Base-by-base conservation (phyloP, 2,329 filamentous ascomycete species). In the Ophiostoma quercus region DNA sequence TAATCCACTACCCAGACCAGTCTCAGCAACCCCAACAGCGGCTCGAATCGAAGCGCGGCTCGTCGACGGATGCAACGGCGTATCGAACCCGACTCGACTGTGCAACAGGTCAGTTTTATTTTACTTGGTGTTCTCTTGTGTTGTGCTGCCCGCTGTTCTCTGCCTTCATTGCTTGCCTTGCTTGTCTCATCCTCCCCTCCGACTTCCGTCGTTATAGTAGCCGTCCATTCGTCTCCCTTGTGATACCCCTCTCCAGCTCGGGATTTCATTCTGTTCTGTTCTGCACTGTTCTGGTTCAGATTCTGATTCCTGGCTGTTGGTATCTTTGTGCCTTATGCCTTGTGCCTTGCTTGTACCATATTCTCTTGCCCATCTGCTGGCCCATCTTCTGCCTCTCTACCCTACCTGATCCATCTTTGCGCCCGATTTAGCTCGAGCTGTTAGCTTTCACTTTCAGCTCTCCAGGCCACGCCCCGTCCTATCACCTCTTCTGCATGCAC, bases 31-130 rank as follows among this genome's bases (percentile, higher is more conserved):
- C 12, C 43, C 19, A 47, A 47, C 43, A 47, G 22, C n/a, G 25
- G 41, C 43, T 39, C 9, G 29, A 63, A 66, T 29, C 51, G 32
- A 67, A 60, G 34, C 14, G 25, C 63, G 68, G 51, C 32, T 41
- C 47, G 34, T 66, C 63, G 66, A 43, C 63, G 43, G 43, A 67
- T 69, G 63, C 68, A 60, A 69, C 63, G 68, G 63, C n/a, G 68
- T 65, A 63, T 67, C 47, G 19, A 67, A 67, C 25, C 57, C 25
- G 25, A 60, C 63, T 60, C 60, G 14, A 67, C 43, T 39, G 37
- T 22, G 60, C 57, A 22, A 62, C 12, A 62, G 57, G 57, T 62
- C 12, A 62, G 57, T 62, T 7, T 29, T 34, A 34, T 34, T 34
- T 5, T 34, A 6, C 34, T n/a, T 3, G 2, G 16, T n/a, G 43